phyloP scores from a whole-genome alignment of 1,139 yeast species.

The Suhomyces bolitotheri region DNA sequence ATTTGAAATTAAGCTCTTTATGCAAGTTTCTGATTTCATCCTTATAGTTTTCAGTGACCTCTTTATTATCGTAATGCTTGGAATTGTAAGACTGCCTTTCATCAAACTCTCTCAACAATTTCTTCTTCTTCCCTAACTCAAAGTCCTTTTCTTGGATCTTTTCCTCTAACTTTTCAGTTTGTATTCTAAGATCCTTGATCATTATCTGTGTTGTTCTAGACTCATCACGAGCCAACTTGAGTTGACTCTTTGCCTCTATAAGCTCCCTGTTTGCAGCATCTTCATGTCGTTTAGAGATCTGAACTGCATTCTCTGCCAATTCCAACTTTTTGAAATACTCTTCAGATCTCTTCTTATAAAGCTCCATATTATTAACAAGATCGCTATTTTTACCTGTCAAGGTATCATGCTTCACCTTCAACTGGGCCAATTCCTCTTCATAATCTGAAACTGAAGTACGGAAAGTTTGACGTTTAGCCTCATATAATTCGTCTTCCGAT shows the following conservation, averaged over 20 bases:
- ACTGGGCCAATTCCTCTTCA: constrained; percentile 43
- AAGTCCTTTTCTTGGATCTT: constrained; percentile 58
- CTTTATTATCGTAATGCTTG: constrained; percentile 47
- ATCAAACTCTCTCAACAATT: constrained; percentile 40
- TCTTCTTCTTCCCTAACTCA: constrained; percentile 54
- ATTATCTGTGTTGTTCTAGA: constrained; percentile 57
- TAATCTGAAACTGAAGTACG: constrained; percentile 40
- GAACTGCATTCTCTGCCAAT: constrained; percentile 73
- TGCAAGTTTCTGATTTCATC: constrained; percentile 61
- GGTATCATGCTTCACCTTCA: constrained; percentile 55
- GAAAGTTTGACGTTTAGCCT: constrained; percentile 37
- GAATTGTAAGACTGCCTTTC: constrained; percentile 59
- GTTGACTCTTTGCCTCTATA: constrained; percentile 52
- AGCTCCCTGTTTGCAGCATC: constrained; percentile 56
- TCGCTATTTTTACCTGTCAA: constrained; percentile 53
- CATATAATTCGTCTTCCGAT: constrained; percentile 49
- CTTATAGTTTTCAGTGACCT: constrained; percentile 45
- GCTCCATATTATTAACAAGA: constrained; percentile 51
- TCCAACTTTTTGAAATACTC: constrained; percentile 75
- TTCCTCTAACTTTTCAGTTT: constrained; percentile 56
- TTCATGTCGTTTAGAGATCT: constrained; percentile 63
- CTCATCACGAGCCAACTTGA: constrained; percentile 59
- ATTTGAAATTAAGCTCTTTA: constrained; percentile 55
- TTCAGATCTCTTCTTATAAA: constrained; percentile 73
- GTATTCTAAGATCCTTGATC: constrained; percentile 56